These are phyloP conservation scores for Trypanosomatidae sp. DNA, from an alignment of 208 protist species.

Conservation along the genomic window DNA sequence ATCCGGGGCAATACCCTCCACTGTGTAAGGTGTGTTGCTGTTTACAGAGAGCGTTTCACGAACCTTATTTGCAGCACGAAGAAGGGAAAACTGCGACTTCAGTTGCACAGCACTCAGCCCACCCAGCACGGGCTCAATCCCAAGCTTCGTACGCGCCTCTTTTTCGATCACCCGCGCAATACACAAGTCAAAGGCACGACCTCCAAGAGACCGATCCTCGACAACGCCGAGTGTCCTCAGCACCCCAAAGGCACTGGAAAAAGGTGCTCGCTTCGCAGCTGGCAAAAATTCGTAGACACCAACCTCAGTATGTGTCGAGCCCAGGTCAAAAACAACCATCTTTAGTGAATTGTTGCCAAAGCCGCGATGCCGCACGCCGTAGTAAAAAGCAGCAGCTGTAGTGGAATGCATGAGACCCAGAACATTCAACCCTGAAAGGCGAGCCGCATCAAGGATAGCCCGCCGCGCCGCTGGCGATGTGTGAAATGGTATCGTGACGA, in stretches of 20 bases:
- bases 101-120: constrained; percentile 33
- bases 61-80: constrained; percentile 86
- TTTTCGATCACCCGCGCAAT: constrained; percentile 87
- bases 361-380: constrained; percentile 77
- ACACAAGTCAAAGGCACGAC: constrained; percentile 89
- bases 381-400: constrained; percentile 90
- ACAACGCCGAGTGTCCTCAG: constrained; percentile 71
- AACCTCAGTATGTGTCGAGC: constrained; percentile 83
- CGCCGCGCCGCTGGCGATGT: constrained; percentile 77
- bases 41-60: constrained; percentile 94
- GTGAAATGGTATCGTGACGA: constrained; percentile 92
- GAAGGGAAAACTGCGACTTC: constrained; percentile 90
- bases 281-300: constrained; percentile 87
- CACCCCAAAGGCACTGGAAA: constrained; percentile 63
- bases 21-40: constrained; percentile 76
- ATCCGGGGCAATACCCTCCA: constrained; percentile 89
- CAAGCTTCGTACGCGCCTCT: constrained; percentile 75
- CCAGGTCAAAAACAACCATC: constrained; percentile 89
- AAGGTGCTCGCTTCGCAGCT: constrained; percentile 23
- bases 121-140: constrained; percentile 57
- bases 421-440: constrained; percentile 77
- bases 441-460: constrained; percentile 89
- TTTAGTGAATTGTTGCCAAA: constrained; percentile 71
- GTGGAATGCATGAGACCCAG: constrained; percentile 92
- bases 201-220: constrained; percentile 81